Percentiles rank a stretch among this genome's conserved stretches.
Conservation (phyloP, 495 filamentous ascomycete species). For the Daldinia caldariorum region DNA sequence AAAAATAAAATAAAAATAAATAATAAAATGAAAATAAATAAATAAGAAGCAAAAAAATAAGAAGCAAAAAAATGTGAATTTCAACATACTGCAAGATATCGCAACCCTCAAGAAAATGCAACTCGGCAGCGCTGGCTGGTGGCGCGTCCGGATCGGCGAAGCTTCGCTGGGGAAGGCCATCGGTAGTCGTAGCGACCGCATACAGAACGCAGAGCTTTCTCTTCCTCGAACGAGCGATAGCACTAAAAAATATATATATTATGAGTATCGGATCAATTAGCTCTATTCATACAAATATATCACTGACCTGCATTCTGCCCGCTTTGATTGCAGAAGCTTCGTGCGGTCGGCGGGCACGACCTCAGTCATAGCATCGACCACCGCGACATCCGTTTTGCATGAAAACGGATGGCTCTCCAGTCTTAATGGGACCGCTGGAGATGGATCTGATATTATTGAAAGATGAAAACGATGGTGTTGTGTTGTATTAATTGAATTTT, state of each 20-base stretch:
- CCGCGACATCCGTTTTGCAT: slow-evolving; percentile 67
- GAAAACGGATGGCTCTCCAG: slow-evolving; percentile 59
- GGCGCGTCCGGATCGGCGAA: slow-evolving; percentile 57
- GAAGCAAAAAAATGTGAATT: neutral
- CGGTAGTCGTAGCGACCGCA: slow-evolving; percentile 63
- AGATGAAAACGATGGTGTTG: slow-evolving; percentile 66
- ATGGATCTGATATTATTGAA: slow-evolving; percentile 49
- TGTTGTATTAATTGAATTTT: slow-evolving; percentile 57
- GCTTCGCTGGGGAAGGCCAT: slow-evolving; percentile 56
- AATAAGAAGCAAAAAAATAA: slow-evolving; percentile 10
- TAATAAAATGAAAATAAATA: slow-evolving; percentile 1
- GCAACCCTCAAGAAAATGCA: slow-evolving; percentile 75
- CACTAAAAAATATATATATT: slow-evolving; percentile 62
- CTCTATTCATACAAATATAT: slow-evolving; percentile 50
- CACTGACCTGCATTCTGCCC: slow-evolving; percentile 60
- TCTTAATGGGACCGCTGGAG: slow-evolving; percentile 47
- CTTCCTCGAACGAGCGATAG: slow-evolving; percentile 79
- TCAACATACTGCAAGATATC: slow-evolving; percentile 78
- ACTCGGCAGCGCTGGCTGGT: slow-evolving; percentile 62
- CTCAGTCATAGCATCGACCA: slow-evolving; percentile 67
- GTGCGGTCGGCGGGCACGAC: slow-evolving; percentile 64
- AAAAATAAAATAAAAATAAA: neutral
- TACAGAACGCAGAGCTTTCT: slow-evolving; percentile 86
- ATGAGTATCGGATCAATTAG: slow-evolving; percentile 57
- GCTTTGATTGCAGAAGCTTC: slow-evolving; percentile 64